These are phyloP conservation scores for Chlamydomonas sphaeroides DNA, from an alignment of 139 green algal species.

Conservation along the genomic window DNA sequence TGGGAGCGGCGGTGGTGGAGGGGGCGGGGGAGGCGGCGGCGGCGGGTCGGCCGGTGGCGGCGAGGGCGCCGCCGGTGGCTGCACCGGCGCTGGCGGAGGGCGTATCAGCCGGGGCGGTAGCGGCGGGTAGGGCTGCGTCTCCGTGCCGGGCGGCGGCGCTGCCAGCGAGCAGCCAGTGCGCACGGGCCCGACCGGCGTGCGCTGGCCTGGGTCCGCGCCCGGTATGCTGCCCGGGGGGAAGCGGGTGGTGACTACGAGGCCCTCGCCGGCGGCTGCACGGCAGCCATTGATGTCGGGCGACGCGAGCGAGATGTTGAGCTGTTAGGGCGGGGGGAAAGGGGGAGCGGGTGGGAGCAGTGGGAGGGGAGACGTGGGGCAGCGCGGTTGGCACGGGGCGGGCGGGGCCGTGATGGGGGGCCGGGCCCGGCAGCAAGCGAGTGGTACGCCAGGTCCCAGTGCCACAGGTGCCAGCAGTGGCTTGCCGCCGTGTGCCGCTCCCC, in stretches of 20 bases:
- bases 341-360: background rate
- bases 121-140: background rate
- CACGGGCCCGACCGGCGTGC: background rate
- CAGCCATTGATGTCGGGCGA: background rate
- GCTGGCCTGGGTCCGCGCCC: background rate
- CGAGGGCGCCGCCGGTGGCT: background rate
- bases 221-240: background rate
- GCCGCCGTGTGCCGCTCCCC: too few species aligned
- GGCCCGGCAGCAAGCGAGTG: background rate
- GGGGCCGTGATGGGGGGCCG: background rate
- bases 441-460: too few species aligned
- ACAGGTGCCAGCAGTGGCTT: too few species aligned
- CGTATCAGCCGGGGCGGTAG: background rate
- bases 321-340: background rate
- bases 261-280: too few species aligned
- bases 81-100: background rate
- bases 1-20: background rate
- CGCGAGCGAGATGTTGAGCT: constrained; percentile 12
- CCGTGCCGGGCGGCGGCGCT: background rate
- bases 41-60: background rate
- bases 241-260: background rate
- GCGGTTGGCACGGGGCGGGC: background rate
- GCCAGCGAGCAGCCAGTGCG: background rate
- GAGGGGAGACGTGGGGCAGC: background rate
- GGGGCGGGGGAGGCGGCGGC: background rate